These are phyloP conservation scores for Lactarius sp. DNA, from an alignment of 768 basidiomycete species.

Conservation along the genomic window DNA sequence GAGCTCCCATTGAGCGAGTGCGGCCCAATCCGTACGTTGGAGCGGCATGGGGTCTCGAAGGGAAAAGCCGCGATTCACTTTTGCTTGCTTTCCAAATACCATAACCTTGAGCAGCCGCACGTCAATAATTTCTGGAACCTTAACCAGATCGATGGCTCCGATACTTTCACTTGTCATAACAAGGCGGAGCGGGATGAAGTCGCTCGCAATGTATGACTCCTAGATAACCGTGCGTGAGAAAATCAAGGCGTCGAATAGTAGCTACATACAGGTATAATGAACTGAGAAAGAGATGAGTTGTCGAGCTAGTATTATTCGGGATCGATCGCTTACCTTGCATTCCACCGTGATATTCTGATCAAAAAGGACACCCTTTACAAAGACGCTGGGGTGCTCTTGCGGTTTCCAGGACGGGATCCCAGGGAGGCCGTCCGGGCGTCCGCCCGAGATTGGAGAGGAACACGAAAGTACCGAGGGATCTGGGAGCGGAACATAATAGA, in stretches of 20 bases:
- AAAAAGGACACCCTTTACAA: constrained; percentile 11
- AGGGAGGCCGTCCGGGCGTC: background rate
- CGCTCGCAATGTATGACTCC: background rate
- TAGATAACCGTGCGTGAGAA: background rate
- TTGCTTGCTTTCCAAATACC: constrained; percentile 15
- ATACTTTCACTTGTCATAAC: constrained; percentile 6
- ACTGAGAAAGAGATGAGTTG: constrained; percentile 6
- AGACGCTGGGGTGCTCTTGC: constrained; percentile 3
- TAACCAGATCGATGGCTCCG: background rate
- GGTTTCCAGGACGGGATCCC: background rate
- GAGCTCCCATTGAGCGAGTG: constrained; percentile 10
- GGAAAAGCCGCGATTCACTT: background rate
- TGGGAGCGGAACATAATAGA: background rate
- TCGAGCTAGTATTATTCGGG: background rate
- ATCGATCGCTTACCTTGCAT: constrained; percentile 12
- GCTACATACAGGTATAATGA: constrained; percentile 7
- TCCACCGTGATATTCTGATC: constrained; percentile 8
- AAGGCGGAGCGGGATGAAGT: constrained; percentile 15
- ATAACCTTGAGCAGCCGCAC: constrained; percentile 16
- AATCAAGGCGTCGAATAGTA: background rate
- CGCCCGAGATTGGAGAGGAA: background rate
- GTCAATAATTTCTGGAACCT: constrained; percentile 1
- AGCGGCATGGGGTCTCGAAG: background rate
- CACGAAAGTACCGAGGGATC: background rate
- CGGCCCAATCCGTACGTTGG: constrained; percentile 6